Percentiles rank a stretch among this genome's conserved stretches.
Evolutionary conservation across 1,284 basidiomycete species (phyloP).

Genomic region (Ganoderma leucocontextum): DNA sequence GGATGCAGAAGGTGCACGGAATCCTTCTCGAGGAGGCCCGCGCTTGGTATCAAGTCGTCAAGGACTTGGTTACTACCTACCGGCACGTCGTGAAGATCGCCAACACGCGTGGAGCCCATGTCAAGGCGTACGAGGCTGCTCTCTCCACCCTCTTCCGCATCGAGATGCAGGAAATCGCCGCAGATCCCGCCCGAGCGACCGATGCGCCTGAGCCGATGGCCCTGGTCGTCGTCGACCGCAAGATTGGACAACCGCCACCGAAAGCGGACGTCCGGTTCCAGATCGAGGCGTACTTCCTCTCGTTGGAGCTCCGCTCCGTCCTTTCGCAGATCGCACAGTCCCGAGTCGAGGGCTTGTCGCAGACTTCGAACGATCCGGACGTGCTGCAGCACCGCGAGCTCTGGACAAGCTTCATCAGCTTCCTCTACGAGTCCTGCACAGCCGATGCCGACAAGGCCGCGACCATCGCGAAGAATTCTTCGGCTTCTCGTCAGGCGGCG

Average conservation of each 20-base stretch:
- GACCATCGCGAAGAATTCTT: conserved; percentile 45
- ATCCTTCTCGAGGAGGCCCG: conserved; percentile 36
- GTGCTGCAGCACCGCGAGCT: conserved; percentile 22
- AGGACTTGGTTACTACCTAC: conserved; percentile 48
- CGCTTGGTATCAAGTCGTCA: conserved; percentile 48
- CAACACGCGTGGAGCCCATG: conserved; percentile 55
- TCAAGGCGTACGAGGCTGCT: conserved; percentile 61
- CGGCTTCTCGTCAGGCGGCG: conserved; percentile 45
- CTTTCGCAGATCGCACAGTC: conserved; percentile 43
- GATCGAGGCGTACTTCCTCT: conserved; percentile 60
- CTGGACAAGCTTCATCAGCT: conserved; percentile 50
- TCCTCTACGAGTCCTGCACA: conserved; percentile 51
- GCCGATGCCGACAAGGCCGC: conserved; percentile 52
- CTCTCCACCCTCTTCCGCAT: conserved; percentile 55
- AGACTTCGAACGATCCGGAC: conserved; percentile 9
- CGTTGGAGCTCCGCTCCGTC: conserved; percentile 54
- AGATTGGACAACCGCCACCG: conserved; percentile 61
- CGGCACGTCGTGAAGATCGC: conserved; percentile 47
- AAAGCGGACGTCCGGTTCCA: conserved; percentile 60
- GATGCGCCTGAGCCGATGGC: conserved; percentile 53
- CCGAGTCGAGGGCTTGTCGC: conserved; percentile 32
- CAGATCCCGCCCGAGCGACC: conserved; percentile 46
- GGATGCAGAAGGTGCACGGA: conserved; percentile 31
- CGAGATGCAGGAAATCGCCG: conserved; percentile 50
- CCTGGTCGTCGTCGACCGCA: conserved; percentile 53